Conservation (phyloP, 371 early-diverging fungal species). For the Cokeromyces recurvatus region DNA sequence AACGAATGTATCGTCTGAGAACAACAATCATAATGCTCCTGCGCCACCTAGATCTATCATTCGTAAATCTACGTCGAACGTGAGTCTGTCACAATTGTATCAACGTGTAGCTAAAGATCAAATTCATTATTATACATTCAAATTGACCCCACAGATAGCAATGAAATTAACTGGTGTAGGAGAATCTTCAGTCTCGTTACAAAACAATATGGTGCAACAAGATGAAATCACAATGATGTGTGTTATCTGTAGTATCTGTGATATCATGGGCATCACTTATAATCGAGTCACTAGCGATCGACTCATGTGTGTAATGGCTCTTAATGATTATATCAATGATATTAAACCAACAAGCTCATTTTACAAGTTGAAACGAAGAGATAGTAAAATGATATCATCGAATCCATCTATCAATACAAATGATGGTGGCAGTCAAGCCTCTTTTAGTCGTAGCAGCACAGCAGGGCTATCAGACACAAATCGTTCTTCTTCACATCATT, state of each 20-base stretch:
- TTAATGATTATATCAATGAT: constrained; percentile 28
- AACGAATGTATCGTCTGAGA: background rate
- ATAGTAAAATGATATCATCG: constrained; percentile 14
- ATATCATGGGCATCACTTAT: constrained; percentile 40
- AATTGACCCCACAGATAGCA: constrained; percentile 20
- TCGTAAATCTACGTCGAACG: constrained; percentile 25
- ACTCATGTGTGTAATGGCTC: constrained; percentile 33
- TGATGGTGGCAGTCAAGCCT: constrained; percentile 13
- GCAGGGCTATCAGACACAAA: constrained; percentile 15
- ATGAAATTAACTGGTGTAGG: constrained; percentile 8
- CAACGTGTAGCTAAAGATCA: constrained; percentile 37
- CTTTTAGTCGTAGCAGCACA: constrained; percentile 11
- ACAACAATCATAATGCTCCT: background rate
- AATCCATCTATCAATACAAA: constrained; percentile 5
- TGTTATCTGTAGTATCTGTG: constrained; percentile 33
- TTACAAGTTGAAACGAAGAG: constrained; percentile 16
- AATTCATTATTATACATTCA: constrained; percentile 34
- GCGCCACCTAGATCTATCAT: constrained; percentile 3
- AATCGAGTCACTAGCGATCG: constrained; percentile 25
- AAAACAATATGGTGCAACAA: constrained; percentile 7
- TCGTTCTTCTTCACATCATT: constrained; percentile 2
- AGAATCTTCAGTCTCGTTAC: constrained; percentile 16
- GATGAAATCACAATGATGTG: constrained; percentile 36
- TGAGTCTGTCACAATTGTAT: constrained; percentile 32
- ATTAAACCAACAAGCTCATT: constrained; percentile 3